Evolutionary conservation across 176 grass and related monocot genomes (phyloP), one percentile per base, ranked within the genome.

Genomic region (Raddia distichophylla): DNA sequence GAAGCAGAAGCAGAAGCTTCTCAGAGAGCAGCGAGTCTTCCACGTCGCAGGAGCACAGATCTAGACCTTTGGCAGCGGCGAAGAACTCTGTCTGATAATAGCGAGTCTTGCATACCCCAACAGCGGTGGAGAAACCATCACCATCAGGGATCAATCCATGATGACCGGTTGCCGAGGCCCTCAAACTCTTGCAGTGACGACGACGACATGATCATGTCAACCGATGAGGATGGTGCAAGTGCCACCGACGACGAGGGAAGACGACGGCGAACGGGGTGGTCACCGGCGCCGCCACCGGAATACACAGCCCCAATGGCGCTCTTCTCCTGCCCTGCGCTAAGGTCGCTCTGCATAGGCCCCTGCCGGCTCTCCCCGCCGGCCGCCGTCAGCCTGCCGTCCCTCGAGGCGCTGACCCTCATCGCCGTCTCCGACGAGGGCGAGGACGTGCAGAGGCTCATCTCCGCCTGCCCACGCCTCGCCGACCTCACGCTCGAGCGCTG

Each of bases 361-460:
- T 61, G 56, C 56, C 1, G 12, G 1, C n/a, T 76, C 56, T 45
- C n/a, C 12, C 40, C 19, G 1, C 74, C 73, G 73, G n/a, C 18
- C n/a, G 10, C n/a, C 18, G 8, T 76, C n/a, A 45, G 4, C 12
- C 57, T 76, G 12, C 56, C 56, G 0, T 9, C 54, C 2, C 11
- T 61, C 20, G 19, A 45, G 12, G 43, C 18, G 0, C n/a, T 76
- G n/a, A n/a, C 27, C n/a, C 75, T 79, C 14, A 45, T 67, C 5
- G 2, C 0, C 0, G 57, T 71, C 57, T 17, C 3, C 0, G 67
- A 18, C 19, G 0, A 2, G 5, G 4, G 6, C 27, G 2, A 12
- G 33, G 15, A 10, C 56, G 57, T 85, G 34, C 34, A 84, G 73
- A 33, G 73, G 54, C 82, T 84, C 11, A 54, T 84, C 8, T 49